Percentiles rank a stretch among this genome's conserved stretches.
These are phyloP conservation scores for Pulveroboletus sp. DNA, from an alignment of 768 basidiomycete genomes.

Conservation along the genomic window DNA sequence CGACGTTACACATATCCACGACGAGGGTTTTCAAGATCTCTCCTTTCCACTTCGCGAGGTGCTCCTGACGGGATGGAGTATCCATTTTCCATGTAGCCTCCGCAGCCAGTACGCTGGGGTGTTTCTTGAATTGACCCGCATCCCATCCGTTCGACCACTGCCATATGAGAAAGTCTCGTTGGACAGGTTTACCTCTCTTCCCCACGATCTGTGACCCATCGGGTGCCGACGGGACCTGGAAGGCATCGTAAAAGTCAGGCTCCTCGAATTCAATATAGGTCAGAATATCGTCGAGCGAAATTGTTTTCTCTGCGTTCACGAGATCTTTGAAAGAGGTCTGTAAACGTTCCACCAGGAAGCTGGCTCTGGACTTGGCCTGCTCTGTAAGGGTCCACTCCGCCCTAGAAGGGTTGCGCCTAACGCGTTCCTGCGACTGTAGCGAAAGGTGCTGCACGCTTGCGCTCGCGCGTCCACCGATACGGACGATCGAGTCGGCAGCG, in stretches of 20 bases:
- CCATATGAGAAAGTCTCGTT: conserved; percentile 39
- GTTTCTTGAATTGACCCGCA: conserved; percentile 39
- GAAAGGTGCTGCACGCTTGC: conserved; percentile 43
- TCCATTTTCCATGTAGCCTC: conserved; percentile 39
- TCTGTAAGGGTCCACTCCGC: conserved; percentile 43
- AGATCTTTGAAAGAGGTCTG: conserved; percentile 32
- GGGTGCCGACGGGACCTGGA: conserved; percentile 38
- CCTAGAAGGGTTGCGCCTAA: conserved; percentile 20
- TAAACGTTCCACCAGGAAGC: conserved; percentile 21
- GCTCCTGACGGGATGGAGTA: conserved; percentile 21
- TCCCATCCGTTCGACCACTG: conserved; percentile 45
- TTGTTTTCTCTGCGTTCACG: conserved; percentile 5
- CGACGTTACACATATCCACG: conserved; percentile 31
- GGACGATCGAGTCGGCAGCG: conserved; percentile 43
- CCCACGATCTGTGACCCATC: conserved; percentile 47
- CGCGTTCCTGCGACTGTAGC: conserved; percentile 39
- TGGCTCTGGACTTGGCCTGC: conserved; percentile 27
- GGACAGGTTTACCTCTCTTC: conserved; percentile 35
- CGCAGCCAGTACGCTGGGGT: conserved; percentile 23
- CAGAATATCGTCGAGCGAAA: conserved; percentile 34
- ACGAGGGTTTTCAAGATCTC: conserved; percentile 35
- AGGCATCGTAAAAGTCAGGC: conserved; percentile 40
- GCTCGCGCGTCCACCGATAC: conserved; percentile 56
- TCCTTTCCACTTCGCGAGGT: conserved; percentile 35
- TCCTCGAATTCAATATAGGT: conserved; percentile 52